Evolutionary conservation across 768 basidiomycete species (phyloP), one percentile per base, ranked within the genome.

Genomic region (Daedaleopsis nitida): DNA sequence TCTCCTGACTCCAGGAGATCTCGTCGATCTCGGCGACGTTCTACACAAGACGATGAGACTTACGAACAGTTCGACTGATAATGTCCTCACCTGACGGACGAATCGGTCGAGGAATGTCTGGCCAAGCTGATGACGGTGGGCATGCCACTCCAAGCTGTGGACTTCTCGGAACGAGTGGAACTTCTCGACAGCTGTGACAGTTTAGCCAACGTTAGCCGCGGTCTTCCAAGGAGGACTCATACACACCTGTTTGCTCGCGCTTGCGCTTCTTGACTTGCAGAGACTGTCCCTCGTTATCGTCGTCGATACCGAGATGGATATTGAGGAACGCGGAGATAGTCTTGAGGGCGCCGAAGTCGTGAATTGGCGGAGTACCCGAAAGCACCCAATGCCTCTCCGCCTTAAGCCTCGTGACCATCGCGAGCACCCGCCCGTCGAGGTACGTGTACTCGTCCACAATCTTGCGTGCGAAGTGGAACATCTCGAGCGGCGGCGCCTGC

Each of bases 81-180:
- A 32, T 2, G 47, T 10, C 57, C 83, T 9, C 62, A 92, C 92
- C 83, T 94, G 92, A 66, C 92, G 86, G 64, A 94, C 91, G 66
- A 90, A 94, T 50, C 80, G 86, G 66, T 94, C 81, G 45, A 94
- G 72, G 80, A 94, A 96, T 24, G 75, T 73, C 70, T 97, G 96
- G 3, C 92, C 96, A 13, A 94, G 74, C 56, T 83, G 76, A 70
- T 94, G 87, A 17, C 96, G 88, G 68, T 93, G 89, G 1, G 87
- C 86, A 69, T 97, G 95, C 96, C 96, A 98, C 66, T 94, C 91
- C 42, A 89, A 73, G 44, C 88, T 94, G 68, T 92, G 94, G 12
- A 94, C 91, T 69, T 98, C 96, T 24, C 95, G 88, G 87, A 94
- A 98, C 1, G 95, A 95, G 72, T 97, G 94, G 82, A 98, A 98